A percentile compares a stretch with the other conserved stretches of the same genome.
phyloP scores from a whole-genome alignment of 139 green algal genomes.

The Closterium sp. region DNA sequence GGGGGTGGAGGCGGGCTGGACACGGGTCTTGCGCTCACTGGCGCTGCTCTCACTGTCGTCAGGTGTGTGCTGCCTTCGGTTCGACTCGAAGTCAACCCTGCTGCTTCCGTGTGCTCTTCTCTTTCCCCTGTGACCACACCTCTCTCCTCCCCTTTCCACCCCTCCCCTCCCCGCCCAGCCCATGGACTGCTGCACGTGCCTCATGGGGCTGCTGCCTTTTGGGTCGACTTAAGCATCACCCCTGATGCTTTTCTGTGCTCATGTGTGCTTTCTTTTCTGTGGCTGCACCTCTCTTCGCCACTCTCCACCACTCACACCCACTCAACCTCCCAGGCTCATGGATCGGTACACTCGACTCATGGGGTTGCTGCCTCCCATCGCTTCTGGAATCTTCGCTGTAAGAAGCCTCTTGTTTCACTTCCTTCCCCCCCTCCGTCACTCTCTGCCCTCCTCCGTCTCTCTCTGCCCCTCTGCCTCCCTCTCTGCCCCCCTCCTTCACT shows the following conservation, averaged over 20 bases:
- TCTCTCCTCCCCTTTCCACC: too few species aligned
- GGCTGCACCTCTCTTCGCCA: neutral
- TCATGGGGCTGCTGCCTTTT: too few species aligned
- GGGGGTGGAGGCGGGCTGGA: conserved; percentile 4
- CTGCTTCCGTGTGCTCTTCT: too few species aligned
- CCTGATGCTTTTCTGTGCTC: too few species aligned
- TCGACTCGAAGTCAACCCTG: too few species aligned
- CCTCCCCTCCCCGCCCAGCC: too few species aligned
- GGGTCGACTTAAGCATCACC: too few species aligned
- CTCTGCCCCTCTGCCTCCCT: too few species aligned
- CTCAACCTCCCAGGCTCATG: conserved; percentile 31
- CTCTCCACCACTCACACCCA: neutral
- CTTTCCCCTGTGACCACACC: too few species aligned
- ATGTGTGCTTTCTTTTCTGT: neutral
- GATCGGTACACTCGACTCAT: conserved; percentile 37
- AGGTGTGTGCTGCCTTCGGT: neutral
- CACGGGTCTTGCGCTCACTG: conserved; percentile 13
- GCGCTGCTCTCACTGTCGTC: conserved; percentile 20
- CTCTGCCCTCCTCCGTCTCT: too few species aligned
- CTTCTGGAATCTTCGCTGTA: conserved; percentile 26
- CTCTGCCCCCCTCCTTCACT: too few species aligned
- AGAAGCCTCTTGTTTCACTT: neutral
- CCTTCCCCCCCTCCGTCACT: neutral
- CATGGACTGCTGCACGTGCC: too few species aligned
- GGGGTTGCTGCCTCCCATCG: conserved; percentile 26